Evolutionary conservation across 2,329 filamentous ascomycete genomes (phyloP).

Genomic region (Fusarium citri): DNA sequence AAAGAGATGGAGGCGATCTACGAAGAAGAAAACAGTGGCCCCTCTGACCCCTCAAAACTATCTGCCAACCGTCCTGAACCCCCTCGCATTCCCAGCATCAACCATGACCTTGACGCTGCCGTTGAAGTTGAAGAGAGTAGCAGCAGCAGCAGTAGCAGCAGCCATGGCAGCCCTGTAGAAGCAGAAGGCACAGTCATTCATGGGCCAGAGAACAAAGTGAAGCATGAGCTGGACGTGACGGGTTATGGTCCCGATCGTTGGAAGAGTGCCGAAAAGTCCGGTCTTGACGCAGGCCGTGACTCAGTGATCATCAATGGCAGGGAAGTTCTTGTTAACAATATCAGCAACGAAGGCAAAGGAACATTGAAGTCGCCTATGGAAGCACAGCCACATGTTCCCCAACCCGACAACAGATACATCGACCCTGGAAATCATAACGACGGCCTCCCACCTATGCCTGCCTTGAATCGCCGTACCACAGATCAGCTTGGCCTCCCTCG

Average conservation of each 20-base stretch:
- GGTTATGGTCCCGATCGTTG: constrained; percentile 83
- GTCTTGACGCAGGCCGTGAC: constrained; percentile 74
- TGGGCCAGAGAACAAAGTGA: constrained; percentile 67
- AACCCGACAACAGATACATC: constrained; percentile 49
- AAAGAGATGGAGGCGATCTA: constrained; percentile 73
- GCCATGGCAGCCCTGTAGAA: constrained; percentile 4
- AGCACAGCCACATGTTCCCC: constrained; percentile 39
- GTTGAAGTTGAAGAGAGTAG: constrained; percentile 52
- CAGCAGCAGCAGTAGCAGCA: constrained; percentile 13
- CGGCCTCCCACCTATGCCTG: constrained; percentile 68
- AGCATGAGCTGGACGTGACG: constrained; percentile 79
- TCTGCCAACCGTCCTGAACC: constrained; percentile 52
- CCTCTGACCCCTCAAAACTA: constrained; percentile 17
- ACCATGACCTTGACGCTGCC: constrained; percentile 67
- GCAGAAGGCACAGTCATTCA: constrained; percentile 35
- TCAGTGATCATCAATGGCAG: constrained; percentile 74
- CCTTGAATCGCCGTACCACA: constrained; percentile 69
- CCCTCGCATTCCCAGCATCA: constrained; percentile 68
- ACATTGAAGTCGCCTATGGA: constrained; percentile 61
- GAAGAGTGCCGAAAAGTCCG: constrained; percentile 71
- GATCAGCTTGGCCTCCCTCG: constrained; percentile 75
- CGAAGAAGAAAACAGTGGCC: constrained; percentile 56
- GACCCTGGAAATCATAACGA: constrained; percentile 56
- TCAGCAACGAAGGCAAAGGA: constrained; percentile 73
- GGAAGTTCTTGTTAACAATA: constrained; percentile 76